Evolutionary conservation across 2,329 filamentous ascomycete species (phyloP), one percentile per base, ranked within the genome.

Genomic region (Claviceps cyperi): DNA sequence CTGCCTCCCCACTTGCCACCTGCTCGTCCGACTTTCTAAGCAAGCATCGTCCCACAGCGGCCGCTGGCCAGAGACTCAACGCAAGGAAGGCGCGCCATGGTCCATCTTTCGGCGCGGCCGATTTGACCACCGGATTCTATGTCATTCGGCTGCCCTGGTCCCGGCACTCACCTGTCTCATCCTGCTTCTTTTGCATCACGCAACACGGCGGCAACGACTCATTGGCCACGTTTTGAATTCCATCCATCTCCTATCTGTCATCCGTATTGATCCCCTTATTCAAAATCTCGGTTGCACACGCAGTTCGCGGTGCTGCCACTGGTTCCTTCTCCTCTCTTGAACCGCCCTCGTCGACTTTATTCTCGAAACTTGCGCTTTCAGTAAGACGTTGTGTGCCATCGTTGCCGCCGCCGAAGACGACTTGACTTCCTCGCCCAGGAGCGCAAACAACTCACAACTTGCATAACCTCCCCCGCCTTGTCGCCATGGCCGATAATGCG

Each of bases 401-500:
- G 19, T 22, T 38, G 17, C 19, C 35, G 24, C 47, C n/a, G 38
- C 38, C 11, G 24, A 36, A 22, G 21, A 43, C 47, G 39, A 48
- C 39, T 7, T 15, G 19, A 13, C 19, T 24, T 7, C 2, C 15
- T 7, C 36, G 21, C 19, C 40, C 5, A 7, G 15, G 24, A 40
- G 28, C 47, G 47, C 47, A 49, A 43, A 17, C 39, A 38, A 28
- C 28, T 24, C 41, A 44, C 47, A 35, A 1, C 8, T 22, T 19
- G 28, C n/a, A 11, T 17, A n/a, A 24, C 14, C 15, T 44, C 15
- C 38, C 17, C 37, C 43, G 28, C 28, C 44, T 46, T 35, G 47
- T 55, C 62, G 60, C 54, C 57, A 86, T 86, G 82, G 76, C 83
- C 63, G 83, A 86, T 66, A 78, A 77, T 62, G 66, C 71, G 58